Percentiles rank a stretch among this genome's conserved stretches.
phyloP scores from a whole-genome alignment of 2,329 filamentous ascomycete species.

The Scedosporium apiospermum region DNA sequence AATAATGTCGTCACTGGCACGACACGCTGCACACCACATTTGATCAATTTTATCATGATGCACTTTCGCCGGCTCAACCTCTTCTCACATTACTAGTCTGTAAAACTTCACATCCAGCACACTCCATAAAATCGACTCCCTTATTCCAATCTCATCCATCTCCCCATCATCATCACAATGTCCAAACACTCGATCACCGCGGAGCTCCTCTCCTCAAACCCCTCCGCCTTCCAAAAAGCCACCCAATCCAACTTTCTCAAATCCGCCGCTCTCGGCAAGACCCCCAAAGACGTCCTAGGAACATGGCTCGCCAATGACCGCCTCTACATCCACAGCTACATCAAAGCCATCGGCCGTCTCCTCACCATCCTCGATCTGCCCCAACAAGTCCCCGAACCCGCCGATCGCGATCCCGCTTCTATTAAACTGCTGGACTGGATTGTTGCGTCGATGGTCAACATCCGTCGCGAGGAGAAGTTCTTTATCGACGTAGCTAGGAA shows the following conservation, averaged over 20 bases:
- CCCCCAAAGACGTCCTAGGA: conserved; percentile 45
- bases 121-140: too few species aligned
- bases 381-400: conserved; percentile 11
- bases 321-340: conserved; percentile 61
- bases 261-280: conserved; percentile 52
- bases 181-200: conserved; percentile 38
- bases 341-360: conserved; percentile 56
- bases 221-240: conserved; percentile 38
- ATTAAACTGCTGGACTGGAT: conserved; percentile 53
- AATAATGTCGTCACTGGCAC: too few species aligned
- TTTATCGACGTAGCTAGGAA: conserved; percentile 54
- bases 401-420: conserved; percentile 26
- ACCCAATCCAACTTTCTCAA: conserved; percentile 59
- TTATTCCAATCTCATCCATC: too few species aligned
- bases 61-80: too few species aligned
- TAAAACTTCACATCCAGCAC: too few species aligned
- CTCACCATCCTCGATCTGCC: conserved; percentile 53
- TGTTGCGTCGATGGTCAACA: conserved; percentile 54
- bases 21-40: too few species aligned
- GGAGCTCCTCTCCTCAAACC: conserved; percentile 42
- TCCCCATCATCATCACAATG: neutral
- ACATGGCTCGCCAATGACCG: conserved; percentile 65
- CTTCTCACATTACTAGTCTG: too few species aligned
- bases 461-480: conserved; percentile 57
- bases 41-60: too few species aligned